Conservation (phyloP, 2,329 filamentous ascomycete species). For the Xylariaceae sp. region DNA sequence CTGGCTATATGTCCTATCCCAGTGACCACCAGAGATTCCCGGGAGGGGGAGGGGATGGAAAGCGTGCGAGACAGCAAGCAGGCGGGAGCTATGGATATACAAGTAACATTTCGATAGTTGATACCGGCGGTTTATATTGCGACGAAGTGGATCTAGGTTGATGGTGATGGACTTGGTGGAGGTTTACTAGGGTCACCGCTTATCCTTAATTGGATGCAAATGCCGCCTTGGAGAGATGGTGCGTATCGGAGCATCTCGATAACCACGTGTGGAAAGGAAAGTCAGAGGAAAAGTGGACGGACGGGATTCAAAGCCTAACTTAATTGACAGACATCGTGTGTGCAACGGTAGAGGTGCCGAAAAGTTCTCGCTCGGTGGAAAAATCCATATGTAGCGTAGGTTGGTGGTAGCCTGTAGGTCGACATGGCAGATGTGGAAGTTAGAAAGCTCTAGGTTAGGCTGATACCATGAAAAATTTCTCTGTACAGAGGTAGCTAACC, state of each 20-base stretch:
- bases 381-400: too few species aligned
- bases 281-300: constrained; percentile 22
- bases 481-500: too few species aligned
- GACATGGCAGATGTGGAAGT: constrained; percentile 9
- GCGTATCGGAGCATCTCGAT: constrained; percentile 20
- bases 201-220: constrained; percentile 30
- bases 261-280: constrained; percentile 10
- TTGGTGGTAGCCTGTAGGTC: constrained; percentile 12
- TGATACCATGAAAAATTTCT: not conserved
- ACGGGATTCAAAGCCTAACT: constrained; percentile 13
- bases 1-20: not conserved
- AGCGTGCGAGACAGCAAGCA: constrained; percentile 28
- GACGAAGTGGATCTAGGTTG: constrained; percentile 23
- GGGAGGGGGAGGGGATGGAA: constrained; percentile 11
- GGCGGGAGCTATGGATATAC: constrained; percentile 30
- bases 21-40: not conserved
- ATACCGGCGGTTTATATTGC: constrained; percentile 2
- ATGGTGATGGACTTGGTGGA: constrained; percentile 19
- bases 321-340: constrained; percentile 23
- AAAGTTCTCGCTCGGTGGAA: constrained; percentile 30
- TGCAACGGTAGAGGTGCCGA: constrained; percentile 27
- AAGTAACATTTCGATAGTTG: constrained; percentile 25
- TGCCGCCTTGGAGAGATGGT: constrained; percentile 13
- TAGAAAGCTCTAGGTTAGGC: not conserved
- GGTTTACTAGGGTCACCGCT: constrained; percentile 25